Evolutionary conservation across 2,329 filamentous ascomycete species (phyloP).

Genomic region (Aspergillus pseudoterreus): DNA sequence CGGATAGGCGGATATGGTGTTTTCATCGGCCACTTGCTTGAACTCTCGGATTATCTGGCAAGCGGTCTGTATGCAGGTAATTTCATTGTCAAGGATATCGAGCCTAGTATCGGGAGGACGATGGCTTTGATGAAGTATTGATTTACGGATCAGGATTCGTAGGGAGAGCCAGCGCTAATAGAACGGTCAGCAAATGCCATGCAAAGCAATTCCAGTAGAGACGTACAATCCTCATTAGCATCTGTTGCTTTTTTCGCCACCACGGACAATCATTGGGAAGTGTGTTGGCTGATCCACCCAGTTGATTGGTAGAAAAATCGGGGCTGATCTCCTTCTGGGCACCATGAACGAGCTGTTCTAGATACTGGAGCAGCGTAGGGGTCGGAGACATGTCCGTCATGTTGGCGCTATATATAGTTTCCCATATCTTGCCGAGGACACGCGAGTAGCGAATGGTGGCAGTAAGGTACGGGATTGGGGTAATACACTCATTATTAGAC

Average conservation of each 20-base stretch:
- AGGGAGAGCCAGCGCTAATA: conserved; percentile 18
- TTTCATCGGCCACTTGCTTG: conserved; percentile 15
- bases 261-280: conserved; percentile 3
- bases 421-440: not conserved
- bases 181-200: conserved; percentile 1
- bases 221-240: conserved; percentile 21
- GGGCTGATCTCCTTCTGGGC: conserved; percentile 13
- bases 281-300: not conserved
- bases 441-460: conserved; percentile 12
- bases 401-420: conserved; percentile 16
- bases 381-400: conserved; percentile 12
- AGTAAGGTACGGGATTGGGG: conserved; percentile 15
- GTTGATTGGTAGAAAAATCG: conserved; percentile 13
- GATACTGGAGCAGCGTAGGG: conserved; percentile 13
- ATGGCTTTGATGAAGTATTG: conserved; percentile 10
- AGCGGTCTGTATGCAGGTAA: conserved; percentile 18
- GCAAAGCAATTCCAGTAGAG: not conserved
- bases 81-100: conserved; percentile 16
- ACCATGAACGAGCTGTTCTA: conserved; percentile 13
- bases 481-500: not conserved
- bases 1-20: conserved; percentile 19
- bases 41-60: conserved; percentile 16
- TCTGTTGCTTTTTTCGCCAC: conserved; percentile 18
- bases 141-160: conserved; percentile 17
- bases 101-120: not conserved